Conservation (phyloP, 345 rosid genomes). For the Laguncularia racemosa region DNA sequence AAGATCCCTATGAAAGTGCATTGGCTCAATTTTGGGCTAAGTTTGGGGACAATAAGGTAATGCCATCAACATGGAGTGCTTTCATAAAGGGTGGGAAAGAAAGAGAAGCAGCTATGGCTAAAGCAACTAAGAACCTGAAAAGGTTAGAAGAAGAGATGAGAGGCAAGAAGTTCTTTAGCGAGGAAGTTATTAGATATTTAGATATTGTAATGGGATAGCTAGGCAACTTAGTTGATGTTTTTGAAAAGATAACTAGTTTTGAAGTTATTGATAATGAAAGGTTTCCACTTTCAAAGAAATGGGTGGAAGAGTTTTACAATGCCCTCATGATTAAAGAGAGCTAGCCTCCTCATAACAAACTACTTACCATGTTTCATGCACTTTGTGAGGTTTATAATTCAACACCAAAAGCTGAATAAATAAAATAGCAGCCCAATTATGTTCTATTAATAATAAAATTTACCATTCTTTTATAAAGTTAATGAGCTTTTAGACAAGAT, state of each 20-base stretch:
- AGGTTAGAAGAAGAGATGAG: conserved; percentile 2
- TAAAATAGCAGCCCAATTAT: too few species aligned
- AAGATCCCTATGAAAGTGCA: conserved; percentile 2
- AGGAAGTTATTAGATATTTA: conserved; percentile 4
- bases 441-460: too few species aligned
- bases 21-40: conserved; percentile 10
- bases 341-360: conserved; percentile 9
- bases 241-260: conserved; percentile 4
- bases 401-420: too few species aligned
- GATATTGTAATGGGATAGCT: conserved; percentile 13
- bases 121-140: conserved; percentile 2
- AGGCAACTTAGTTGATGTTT: not conserved
- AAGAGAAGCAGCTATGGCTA: conserved; percentile 5
- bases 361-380: not conserved
- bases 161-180: conserved; percentile 12
- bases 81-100: not conserved
- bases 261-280: conserved; percentile 2
- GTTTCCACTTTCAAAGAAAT: conserved; percentile 1
- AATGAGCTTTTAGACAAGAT: too few species aligned
- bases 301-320: conserved; percentile 7
- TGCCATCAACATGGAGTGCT: conserved; percentile 1
- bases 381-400: too few species aligned
- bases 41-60: conserved; percentile 7
- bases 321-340: conserved; percentile 3
- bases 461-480: too few species aligned